phyloP scores from a whole-genome alignment of 1,284 basidiomycete genomes.

The Fomitopsis pinicola region DNA sequence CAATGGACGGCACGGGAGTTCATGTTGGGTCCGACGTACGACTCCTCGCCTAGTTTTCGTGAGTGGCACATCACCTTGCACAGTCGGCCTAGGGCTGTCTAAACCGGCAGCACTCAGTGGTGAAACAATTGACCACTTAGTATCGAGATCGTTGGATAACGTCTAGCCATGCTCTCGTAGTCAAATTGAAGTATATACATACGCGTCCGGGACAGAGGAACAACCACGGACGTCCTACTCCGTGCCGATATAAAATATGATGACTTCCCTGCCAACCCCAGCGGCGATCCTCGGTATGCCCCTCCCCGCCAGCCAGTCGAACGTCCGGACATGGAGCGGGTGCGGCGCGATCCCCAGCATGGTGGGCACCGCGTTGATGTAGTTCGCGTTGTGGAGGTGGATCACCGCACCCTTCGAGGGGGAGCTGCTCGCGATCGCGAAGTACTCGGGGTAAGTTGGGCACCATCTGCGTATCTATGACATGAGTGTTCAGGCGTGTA shows the following conservation, averaged over 20 bases:
- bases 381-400: slow-evolving; percentile 62
- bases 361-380: slow-evolving; percentile 59
- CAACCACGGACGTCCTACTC: neutral
- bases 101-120: too few relatives aligned
- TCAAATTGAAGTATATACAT: too few relatives aligned
- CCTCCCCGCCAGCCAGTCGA: slow-evolving; percentile 63
- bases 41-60: too few relatives aligned
- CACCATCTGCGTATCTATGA: slow-evolving; percentile 48
- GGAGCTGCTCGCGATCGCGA: slow-evolving; percentile 63
- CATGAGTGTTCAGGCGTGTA: neutral
- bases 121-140: too few relatives aligned
- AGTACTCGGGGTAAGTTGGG: slow-evolving; percentile 66
- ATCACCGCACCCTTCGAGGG: slow-evolving; percentile 59
- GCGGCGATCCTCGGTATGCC: slow-evolving; percentile 63
- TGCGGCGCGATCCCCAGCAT: slow-evolving; percentile 50
- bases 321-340: slow-evolving; percentile 64
- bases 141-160: too few relatives aligned
- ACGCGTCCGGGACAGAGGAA: too few relatives aligned
- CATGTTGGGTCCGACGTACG: too few relatives aligned
- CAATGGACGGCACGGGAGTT: too few relatives aligned
- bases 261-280: slow-evolving; percentile 54
- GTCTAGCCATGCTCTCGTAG: too few relatives aligned
- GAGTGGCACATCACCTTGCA: too few relatives aligned
- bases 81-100: too few relatives aligned
- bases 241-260: slow-evolving; percentile 33